These are phyloP conservation scores for Colletotrichum sidae DNA, from an alignment of 2,329 filamentous ascomycete genomes.

Conservation along the genomic window DNA sequence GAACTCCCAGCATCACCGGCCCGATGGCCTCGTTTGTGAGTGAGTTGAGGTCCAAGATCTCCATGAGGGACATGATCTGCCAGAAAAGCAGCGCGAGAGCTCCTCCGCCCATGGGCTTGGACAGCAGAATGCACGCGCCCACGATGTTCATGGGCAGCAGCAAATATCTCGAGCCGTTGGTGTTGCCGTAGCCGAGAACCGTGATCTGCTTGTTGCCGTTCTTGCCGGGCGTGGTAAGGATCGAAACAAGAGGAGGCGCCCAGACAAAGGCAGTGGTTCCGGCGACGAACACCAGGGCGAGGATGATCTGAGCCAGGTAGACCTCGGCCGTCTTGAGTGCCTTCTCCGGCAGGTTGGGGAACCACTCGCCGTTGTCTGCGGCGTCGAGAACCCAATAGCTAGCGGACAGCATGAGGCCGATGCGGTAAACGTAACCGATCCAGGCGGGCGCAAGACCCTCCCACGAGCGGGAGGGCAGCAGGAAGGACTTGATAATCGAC, in stretches of 20 bases:
- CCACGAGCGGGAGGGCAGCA: constrained; percentile 85
- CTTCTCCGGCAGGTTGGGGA: constrained; percentile 68
- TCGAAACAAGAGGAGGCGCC: constrained; percentile 85
- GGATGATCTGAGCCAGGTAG: constrained; percentile 81
- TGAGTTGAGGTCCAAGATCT: constrained; percentile 71
- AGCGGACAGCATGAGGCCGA: constrained; percentile 80
- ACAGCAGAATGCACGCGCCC: constrained; percentile 80
- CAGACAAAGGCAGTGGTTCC: constrained; percentile 88
- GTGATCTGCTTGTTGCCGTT: constrained; percentile 70
- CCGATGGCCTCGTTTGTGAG: constrained; percentile 79
- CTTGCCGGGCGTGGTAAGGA: constrained; percentile 65
- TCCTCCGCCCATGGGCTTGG: constrained; percentile 94
- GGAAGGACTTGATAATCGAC: constrained; percentile 81
- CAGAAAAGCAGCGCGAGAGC: constrained; percentile 85
- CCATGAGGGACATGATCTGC: constrained; percentile 85
- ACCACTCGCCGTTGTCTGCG: constrained; percentile 87
- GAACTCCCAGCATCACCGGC: constrained; percentile 84
- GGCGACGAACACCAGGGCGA: constrained; percentile 84
- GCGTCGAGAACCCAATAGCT: constrained; percentile 91
- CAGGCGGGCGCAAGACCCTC: constrained; percentile 87
- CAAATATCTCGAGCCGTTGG: constrained; percentile 91
- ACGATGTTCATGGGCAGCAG: constrained; percentile 84
- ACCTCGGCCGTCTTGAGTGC: constrained; percentile 80
- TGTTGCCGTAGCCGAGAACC: constrained; percentile 91
- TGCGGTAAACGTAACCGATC: constrained; percentile 83